Evolutionary conservation across 2,329 filamentous ascomycete species (phyloP), one percentile per base, ranked within the genome.

Genomic region (Epichloe bromicola): DNA sequence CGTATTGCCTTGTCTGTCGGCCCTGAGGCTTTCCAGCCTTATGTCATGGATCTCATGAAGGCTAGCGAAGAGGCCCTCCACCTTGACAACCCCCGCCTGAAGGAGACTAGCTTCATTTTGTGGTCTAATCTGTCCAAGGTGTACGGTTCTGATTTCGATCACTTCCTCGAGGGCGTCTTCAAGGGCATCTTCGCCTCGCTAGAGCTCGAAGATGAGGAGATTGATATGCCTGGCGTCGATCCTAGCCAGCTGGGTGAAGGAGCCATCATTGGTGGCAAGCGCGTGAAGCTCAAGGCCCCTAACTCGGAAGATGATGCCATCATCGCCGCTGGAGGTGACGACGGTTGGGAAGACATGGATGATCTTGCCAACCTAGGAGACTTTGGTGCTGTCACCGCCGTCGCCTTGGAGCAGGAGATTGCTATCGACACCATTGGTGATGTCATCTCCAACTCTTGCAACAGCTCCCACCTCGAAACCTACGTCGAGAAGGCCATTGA

Each of bases 321-420:
- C 53, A 69, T 69, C 51, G 76, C 75, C 54, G 74, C 76, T 50
- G 81, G 80, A 36, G 79, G 83, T 54, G 67, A 69, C 1, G 67
- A 68, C 15, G 67, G 67, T 48, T 69, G 65, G 65, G 84, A 85
- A 55, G 76, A 84, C 14, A 80, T 82, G 3, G 86, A 89, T 44
- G 85, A 89, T 39, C 86, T 91, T 46, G 86, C 88, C 52, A 84
- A 88, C 38, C 86, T 91, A 42, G 87, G 88, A 53, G 87, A 89
- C 54, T 89, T 94, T 46, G 83, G 82, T 52, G 88, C 88, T 48
- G 86, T 94, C 55, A 94, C 88, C 26, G 88, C 89, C 49, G 80
- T 96, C 51, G 88, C 91, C 23, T 80, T 95, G 61, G 93, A 97
- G 76, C 96, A 97, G 71, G 93, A 98, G 70, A 94, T 97, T 60